Percentiles rank a stretch among this genome's conserved stretches.
Conservation (phyloP, 2,329 filamentous ascomycete species). For the Grosmannia huntii region DNA sequence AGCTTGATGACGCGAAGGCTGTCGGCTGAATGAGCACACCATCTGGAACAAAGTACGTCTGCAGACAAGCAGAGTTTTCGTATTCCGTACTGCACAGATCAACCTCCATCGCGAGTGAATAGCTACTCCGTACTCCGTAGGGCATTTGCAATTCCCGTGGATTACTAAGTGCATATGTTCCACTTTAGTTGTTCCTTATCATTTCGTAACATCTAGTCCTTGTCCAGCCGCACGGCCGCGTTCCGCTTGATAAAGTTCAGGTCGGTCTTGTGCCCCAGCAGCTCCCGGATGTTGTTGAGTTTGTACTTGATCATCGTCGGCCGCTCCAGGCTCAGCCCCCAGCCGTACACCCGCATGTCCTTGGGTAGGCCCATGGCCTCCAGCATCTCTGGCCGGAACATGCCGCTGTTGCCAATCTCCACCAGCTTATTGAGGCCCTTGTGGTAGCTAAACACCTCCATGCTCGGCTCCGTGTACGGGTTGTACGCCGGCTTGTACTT, state of each 20-base stretch:
- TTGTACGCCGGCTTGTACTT: slow-evolving; percentile 95
- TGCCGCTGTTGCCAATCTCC: slow-evolving; percentile 95
- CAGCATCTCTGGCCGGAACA: slow-evolving; percentile 98
- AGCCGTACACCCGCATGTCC: slow-evolving; percentile 87
- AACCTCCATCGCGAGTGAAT: too few species aligned
- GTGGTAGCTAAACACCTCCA: slow-evolving; percentile 98
- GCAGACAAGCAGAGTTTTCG: neutral
- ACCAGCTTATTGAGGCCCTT: slow-evolving; percentile 80
- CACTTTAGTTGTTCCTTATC: too few species aligned
- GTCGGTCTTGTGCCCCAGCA: slow-evolving; percentile 92
- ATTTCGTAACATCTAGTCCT: too few species aligned
- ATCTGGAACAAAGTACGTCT: too few species aligned
- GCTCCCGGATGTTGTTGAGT: slow-evolving; percentile 80
- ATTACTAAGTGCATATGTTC: too few species aligned
- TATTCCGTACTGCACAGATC: too few species aligned
- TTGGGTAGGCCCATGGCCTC: slow-evolving; percentile 79
- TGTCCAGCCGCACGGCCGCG: slow-evolving; percentile 79
- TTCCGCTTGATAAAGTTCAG: slow-evolving; percentile 85
- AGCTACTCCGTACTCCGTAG: too few species aligned
- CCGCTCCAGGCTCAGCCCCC: slow-evolving; percentile 80
- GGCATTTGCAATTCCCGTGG: neutral
- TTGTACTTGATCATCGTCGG: slow-evolving; percentile 97
- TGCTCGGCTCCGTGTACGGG: slow-evolving; percentile 86
- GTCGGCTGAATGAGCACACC: too few species aligned
- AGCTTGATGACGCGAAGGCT: too few species aligned